phyloP scores from a whole-genome alignment of 2,329 filamentous ascomycete species.

The Stemphylium beticola region DNA sequence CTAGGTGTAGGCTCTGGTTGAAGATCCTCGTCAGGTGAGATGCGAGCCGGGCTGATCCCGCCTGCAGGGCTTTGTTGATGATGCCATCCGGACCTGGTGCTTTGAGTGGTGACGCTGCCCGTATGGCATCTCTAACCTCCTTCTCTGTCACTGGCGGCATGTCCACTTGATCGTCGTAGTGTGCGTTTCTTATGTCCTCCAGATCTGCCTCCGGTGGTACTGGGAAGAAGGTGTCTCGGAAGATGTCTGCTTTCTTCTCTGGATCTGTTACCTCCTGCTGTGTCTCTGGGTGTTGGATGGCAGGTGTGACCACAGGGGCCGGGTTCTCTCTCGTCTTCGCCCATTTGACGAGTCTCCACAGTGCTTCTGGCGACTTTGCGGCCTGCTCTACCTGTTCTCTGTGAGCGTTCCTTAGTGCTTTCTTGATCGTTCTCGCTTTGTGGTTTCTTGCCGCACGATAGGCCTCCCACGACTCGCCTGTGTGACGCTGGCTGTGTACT shows the following conservation, averaged over 20 bases:
- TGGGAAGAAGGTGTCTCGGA: conserved; percentile 27
- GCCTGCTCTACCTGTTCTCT: conserved; percentile 31
- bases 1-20: conserved; percentile 21
- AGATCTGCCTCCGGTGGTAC: conserved; percentile 18
- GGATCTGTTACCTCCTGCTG: conserved; percentile 9
- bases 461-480: conserved; percentile 17
- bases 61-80: conserved; percentile 17
- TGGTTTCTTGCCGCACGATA: conserved; percentile 26
- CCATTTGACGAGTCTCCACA: conserved; percentile 35
- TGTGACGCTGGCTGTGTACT: conserved; percentile 4
- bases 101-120: conserved; percentile 25
- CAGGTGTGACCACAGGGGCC: conserved; percentile 6
- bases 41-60: conserved; percentile 3
- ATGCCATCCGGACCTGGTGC: conserved; percentile 30
- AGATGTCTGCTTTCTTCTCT: conserved; percentile 17
- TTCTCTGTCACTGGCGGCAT: conserved; percentile 22
- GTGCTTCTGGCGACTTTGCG: conserved; percentile 19
- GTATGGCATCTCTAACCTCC: conserved; percentile 28
- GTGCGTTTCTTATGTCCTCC: conserved; percentile 18
- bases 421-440: conserved; percentile 30
- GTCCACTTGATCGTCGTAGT: conserved; percentile 23
- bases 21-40: conserved; percentile 17
- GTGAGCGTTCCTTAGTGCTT: conserved; percentile 21
- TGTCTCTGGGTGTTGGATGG: conserved; percentile 18
- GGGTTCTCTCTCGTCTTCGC: conserved; percentile 25